phyloP scores from a whole-genome alignment of 1,284 basidiomycete species.

The Leccinum fallax region DNA sequence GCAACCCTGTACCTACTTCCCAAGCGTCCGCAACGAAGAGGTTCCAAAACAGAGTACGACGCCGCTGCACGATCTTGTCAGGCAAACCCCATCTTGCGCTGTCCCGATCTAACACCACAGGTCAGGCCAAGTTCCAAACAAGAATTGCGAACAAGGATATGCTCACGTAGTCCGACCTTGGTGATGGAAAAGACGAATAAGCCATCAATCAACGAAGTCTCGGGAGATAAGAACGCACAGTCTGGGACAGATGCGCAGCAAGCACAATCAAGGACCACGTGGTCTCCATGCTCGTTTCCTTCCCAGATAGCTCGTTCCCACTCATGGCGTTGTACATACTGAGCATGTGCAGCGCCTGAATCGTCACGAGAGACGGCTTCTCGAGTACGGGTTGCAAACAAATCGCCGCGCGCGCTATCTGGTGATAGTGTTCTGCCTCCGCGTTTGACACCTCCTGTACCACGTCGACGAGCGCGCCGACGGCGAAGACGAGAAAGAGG shows the following conservation, averaged over 20 bases:
- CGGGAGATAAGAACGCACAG: slow-evolving; percentile 42
- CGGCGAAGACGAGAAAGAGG: slow-evolving; percentile 63
- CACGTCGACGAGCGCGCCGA: slow-evolving; percentile 56
- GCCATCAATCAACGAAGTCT: slow-evolving; percentile 7
- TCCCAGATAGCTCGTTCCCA: slow-evolving; percentile 38
- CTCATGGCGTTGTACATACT: slow-evolving; percentile 57
- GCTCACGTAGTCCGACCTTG: slow-evolving; percentile 62
- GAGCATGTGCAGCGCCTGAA: slow-evolving; percentile 62
- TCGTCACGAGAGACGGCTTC: slow-evolving; percentile 65
- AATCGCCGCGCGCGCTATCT: slow-evolving; percentile 60
- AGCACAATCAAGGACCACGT: slow-evolving; percentile 61
- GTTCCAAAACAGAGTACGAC: slow-evolving; percentile 62
- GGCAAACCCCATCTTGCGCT: slow-evolving; percentile 55
- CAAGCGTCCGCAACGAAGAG: slow-evolving; percentile 55
- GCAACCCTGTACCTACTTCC: slow-evolving; percentile 38
- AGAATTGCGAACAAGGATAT: background rate
- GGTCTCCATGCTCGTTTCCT: slow-evolving; percentile 57
- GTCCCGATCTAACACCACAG: slow-evolving; percentile 52
- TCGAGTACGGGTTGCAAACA: slow-evolving; percentile 63
- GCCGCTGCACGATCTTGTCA: slow-evolving; percentile 52
- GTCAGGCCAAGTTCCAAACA: slow-evolving; percentile 13
- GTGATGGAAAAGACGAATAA: slow-evolving; percentile 18
- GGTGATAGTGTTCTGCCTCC: slow-evolving; percentile 62
- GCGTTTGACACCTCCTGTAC: slow-evolving; percentile 37
- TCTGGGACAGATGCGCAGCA: slow-evolving; percentile 58